Evolutionary conservation across 164 flowering plant genomes (phyloP).

Genomic region (Vitis rotundifolia): DNA sequence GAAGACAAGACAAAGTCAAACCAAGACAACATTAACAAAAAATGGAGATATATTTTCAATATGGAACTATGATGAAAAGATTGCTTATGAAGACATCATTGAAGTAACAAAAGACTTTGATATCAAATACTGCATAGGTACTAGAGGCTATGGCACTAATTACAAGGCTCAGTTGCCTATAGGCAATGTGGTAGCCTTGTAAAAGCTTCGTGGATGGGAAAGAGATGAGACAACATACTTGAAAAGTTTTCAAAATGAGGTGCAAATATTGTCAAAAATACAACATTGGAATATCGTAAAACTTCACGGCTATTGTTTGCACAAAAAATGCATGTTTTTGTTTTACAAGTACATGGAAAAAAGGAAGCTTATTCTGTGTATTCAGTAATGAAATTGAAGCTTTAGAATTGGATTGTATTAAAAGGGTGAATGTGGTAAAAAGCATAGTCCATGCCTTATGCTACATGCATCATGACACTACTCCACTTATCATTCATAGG

Average conservation of each 20-base stretch:
- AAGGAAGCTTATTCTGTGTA: background rate
- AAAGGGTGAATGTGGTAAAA: background rate
- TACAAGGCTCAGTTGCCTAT: background rate
- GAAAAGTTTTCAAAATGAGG: background rate
- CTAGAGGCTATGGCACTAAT: too few relatives aligned
- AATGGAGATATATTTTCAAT: background rate
- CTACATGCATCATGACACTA: background rate
- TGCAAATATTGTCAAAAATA: too few relatives aligned
- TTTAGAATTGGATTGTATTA: background rate
- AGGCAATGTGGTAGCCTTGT: background rate
- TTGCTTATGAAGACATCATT: background rate
- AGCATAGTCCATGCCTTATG: background rate
- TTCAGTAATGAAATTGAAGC: background rate
- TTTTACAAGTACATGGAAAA: background rate
- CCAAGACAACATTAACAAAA: too few relatives aligned
- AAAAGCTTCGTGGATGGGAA: background rate
- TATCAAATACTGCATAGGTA: too few relatives aligned
- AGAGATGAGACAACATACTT: background rate
- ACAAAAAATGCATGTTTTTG: background rate
- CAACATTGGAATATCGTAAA: background rate
- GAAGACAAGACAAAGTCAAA: background rate
- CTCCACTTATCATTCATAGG: background rate
- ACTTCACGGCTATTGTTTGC: background rate
- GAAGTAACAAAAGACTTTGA: background rate
- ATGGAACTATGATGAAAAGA: background rate